Evolutionary conservation across 257 asterid species (phyloP).

Genomic region (Solanum ossicruentum): DNA sequence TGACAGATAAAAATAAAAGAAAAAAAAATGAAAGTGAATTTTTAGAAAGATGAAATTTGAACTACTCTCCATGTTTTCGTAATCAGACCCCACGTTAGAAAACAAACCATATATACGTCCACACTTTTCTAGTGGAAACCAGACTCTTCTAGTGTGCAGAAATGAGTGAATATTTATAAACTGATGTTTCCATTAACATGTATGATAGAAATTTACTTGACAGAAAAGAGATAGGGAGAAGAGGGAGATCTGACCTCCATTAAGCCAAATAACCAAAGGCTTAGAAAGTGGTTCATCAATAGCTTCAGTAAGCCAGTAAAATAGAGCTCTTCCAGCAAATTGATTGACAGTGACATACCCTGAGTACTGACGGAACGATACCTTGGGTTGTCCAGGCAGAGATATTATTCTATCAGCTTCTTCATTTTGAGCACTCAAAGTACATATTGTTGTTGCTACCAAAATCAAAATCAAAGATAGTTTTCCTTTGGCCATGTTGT

Average conservation of each 20-base stretch:
- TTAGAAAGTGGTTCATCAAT: slow-evolving; percentile 25
- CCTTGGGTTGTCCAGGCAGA: slow-evolving; percentile 88
- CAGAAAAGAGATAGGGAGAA: background rate
- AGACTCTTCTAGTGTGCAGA: background rate
- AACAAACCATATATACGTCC: background rate
- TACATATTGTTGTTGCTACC: background rate
- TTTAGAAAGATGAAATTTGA: background rate
- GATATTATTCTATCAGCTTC: slow-evolving; percentile 54
- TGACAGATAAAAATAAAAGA: too few species aligned
- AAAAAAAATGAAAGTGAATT: background rate
- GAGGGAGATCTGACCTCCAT: slow-evolving; percentile 51
- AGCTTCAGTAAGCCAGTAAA: slow-evolving; percentile 88
- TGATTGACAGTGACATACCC: slow-evolving; percentile 75
- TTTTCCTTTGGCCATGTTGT: background rate
- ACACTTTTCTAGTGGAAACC: background rate
- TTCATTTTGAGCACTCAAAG: slow-evolving; percentile 1
- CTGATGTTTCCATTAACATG: background rate
- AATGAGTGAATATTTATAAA: background rate
- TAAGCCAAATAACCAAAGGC: slow-evolving; percentile 90
- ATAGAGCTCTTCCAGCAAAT: slow-evolving; percentile 74
- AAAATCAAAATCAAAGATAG: slow-evolving; percentile 1
- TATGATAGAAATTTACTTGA: background rate
- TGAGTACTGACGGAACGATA: slow-evolving; percentile 61
- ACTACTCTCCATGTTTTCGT: background rate
- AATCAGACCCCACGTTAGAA: background rate